Percentiles rank a stretch among this genome's conserved stretches.
These are phyloP conservation scores for Trichoderma arundinaceum DNA, from an alignment of 2,329 filamentous ascomycete species.

Conservation along the genomic window DNA sequence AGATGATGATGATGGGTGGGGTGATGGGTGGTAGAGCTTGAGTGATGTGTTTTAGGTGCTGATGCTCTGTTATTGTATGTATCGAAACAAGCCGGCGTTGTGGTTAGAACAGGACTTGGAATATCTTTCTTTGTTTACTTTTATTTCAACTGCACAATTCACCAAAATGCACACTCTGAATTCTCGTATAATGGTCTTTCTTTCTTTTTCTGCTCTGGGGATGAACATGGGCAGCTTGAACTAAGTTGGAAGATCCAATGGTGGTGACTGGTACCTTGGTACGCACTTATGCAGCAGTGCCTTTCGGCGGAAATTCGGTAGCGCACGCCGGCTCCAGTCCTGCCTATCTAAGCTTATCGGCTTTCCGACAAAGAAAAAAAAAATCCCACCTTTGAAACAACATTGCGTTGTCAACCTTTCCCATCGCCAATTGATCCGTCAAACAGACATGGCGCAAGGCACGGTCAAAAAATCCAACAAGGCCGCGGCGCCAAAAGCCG, in stretches of 20 bases:
- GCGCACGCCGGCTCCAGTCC: not conserved
- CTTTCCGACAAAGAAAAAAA: not conserved
- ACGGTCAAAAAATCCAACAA: conserved; percentile 54
- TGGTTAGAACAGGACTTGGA: conserved; percentile 16
- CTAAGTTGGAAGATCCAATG: too few species aligned
- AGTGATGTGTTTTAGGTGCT: not conserved
- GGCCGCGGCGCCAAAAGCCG: conserved; percentile 48
- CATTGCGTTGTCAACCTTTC: not conserved
- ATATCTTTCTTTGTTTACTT: not conserved
- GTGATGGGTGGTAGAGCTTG: conserved; percentile 63
- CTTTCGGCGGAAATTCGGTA: not conserved
- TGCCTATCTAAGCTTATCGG: conserved; percentile 16
- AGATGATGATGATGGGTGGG: conserved; percentile 68
- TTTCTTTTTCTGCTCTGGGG: too few species aligned
- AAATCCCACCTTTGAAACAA: not conserved
- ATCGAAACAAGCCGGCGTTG: conserved; percentile 25
- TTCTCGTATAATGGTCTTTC: too few species aligned
- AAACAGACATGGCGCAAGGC: conserved; percentile 60
- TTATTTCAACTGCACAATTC: not conserved
- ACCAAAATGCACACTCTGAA: too few species aligned
- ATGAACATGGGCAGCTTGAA: too few species aligned
- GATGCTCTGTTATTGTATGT: not conserved
- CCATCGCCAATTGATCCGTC: not conserved
- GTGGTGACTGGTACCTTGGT: too few species aligned
- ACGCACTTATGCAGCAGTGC: too few species aligned